A percentile compares a stretch with the other conserved stretches of the same genome.
These are phyloP conservation scores for Corynascus novoguineensis DNA, from an alignment of 495 filamentous ascomycete species.

Conservation along the genomic window DNA sequence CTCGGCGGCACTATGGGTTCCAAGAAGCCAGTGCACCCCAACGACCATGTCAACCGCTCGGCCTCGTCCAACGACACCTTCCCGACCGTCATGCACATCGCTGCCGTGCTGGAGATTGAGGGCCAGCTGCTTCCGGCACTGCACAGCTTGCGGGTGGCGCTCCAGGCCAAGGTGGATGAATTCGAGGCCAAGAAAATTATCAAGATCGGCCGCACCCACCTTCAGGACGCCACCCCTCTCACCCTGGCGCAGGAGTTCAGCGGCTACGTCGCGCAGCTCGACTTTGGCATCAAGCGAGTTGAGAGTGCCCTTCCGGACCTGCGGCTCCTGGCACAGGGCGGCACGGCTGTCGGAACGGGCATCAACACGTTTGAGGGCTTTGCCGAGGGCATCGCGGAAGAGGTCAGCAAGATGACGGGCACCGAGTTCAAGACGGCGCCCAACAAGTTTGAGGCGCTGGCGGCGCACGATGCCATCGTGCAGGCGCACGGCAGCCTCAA, in stretches of 20 bases:
- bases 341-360: slow-evolving; percentile 94
- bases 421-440: slow-evolving; percentile 92
- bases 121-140: slow-evolving; percentile 77
- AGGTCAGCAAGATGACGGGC: slow-evolving; percentile 87
- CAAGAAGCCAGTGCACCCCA: slow-evolving; percentile 98
- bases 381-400: slow-evolving; percentile 81
- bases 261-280: slow-evolving; percentile 91
- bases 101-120: slow-evolving; percentile 89
- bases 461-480: slow-evolving; percentile 92
- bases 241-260: slow-evolving; percentile 98
- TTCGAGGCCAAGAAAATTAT: slow-evolving; percentile 82
- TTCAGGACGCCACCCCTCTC: slow-evolving; percentile 94
- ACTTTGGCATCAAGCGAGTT: slow-evolving; percentile 83
- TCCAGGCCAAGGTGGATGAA: slow-evolving; percentile 83
- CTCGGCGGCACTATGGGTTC: slow-evolving; percentile 86
- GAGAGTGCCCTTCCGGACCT: slow-evolving; percentile 77
- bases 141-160: slow-evolving; percentile 69
- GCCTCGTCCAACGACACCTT: slow-evolving; percentile 99
- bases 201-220: slow-evolving; percentile 97
- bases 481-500: slow-evolving; percentile 91
- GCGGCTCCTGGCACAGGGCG: slow-evolving; percentile 85
- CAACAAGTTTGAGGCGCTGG: slow-evolving; percentile 99
- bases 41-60: slow-evolving; percentile 99
- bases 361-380: slow-evolving; percentile 98
- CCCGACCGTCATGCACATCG: slow-evolving; percentile 99